These are phyloP conservation scores for Diplosphaera chodatii DNA, from an alignment of 139 green algal species.

Conservation along the genomic window DNA sequence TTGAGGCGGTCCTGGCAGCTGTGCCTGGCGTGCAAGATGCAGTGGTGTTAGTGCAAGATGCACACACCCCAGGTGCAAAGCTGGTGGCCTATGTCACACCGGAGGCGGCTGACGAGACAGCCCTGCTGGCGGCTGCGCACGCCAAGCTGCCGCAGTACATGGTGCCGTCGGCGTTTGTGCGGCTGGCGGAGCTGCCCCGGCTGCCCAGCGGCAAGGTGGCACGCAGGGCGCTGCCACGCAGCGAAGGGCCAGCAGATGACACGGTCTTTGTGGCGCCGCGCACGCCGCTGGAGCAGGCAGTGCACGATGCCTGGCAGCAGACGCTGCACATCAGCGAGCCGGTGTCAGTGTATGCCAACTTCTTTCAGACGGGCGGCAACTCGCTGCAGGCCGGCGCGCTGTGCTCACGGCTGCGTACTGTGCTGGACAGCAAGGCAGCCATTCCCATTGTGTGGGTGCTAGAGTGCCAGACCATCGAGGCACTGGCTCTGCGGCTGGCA, in stretches of 20 bases:
- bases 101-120: not conserved
- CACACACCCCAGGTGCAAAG: not conserved
- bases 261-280: not conserved
- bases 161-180: not conserved
- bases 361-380: conserved; percentile 27
- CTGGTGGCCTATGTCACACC: conserved; percentile 18
- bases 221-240: no score
- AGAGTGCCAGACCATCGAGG: conserved; percentile 11
- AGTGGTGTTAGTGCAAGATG: conserved; percentile 6
- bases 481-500: conserved; percentile 3
- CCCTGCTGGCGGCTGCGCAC: not conserved
- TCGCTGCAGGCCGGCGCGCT: conserved; percentile 19
- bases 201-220: no score
- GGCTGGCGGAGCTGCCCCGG: no score
- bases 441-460: conserved; percentile 14
- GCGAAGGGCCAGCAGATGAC: no score
- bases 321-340: not conserved
- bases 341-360: conserved; percentile 13
- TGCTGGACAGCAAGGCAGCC: not conserved
- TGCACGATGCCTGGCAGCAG: conserved; percentile 9
- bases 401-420: not conserved
- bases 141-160: not conserved
- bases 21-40: not conserved
- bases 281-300: not conserved
- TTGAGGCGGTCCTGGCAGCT: conserved; percentile 19